Conservation (phyloP, 108 stramenopile genomes). For the Pseudonitzschia delicatissima region DNA sequence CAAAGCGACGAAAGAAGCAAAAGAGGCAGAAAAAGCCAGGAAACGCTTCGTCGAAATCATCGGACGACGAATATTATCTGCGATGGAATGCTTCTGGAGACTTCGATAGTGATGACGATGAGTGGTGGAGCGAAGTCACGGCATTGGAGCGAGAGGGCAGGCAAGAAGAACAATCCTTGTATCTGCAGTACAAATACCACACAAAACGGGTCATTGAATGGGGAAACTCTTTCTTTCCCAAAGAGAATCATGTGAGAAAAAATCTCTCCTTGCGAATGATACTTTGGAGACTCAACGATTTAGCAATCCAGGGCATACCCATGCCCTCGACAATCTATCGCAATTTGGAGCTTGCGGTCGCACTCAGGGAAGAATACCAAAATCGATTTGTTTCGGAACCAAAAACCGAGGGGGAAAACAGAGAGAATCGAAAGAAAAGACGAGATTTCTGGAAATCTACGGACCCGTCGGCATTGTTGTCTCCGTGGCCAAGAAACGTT, state of each 20-base stretch:
- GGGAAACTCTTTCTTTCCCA: neutral
- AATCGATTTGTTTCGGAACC: neutral
- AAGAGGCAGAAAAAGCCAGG: no score
- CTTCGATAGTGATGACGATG: neutral
- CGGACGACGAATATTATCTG: neutral
- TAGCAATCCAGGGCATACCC: neutral
- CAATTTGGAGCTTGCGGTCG: neutral
- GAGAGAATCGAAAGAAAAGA: no score
- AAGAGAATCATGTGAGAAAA: neutral
- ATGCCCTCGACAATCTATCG: neutral
- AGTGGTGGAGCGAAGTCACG: neutral
- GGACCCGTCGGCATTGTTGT: neutral
- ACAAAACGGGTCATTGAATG: neutral
- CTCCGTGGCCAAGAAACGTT: neutral
- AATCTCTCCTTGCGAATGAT: neutral
- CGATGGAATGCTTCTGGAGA: neutral
- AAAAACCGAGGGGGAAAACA: no score
- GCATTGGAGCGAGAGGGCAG: neutral
- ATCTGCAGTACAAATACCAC: neutral
- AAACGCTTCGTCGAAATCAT: no score
- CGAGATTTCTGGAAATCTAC: no score
- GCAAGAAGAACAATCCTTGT: neutral
- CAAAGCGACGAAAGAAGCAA: no score
- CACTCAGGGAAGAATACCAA: neutral
- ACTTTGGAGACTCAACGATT: neutral